Evolutionary conservation across 805 yeast genomes (phyloP), one percentile per base, ranked within the genome.

Genomic region (Candida michaelii): DNA sequence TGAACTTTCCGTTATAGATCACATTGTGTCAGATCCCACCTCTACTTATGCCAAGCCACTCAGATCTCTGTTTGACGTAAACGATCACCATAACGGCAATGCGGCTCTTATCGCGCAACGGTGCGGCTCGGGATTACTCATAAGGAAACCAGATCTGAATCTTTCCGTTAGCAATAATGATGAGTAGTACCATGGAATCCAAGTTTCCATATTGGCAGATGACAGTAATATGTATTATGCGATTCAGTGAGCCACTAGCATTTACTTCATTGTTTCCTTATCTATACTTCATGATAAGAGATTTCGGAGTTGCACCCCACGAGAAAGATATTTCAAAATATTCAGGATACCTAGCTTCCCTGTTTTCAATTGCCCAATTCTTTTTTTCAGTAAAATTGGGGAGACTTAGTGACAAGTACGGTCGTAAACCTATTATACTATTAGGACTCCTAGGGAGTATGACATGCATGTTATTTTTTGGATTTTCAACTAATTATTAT

Each of bases 261-360:
- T 81, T 80, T 62, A 77, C 85, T 3, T 78, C 84, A 4, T 56
- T 80, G 25, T 80, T 81, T 52, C 86, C 86, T 3, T 81, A 80
- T 51, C 71, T 80, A 29, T 81, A 76, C 56, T 81, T 77, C 60
- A 77, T 81, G 83, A 79, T 80, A 13, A 58, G 76, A 46, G 82
- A 77, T 46, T 80, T 80, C 54, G 71, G 71, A 3, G 59, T 78
- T 8, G 76, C 77, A 10, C 40, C 73, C 23, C 62, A 66, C 14
- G 77, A 76, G 36, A 69, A 75, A 13, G 75, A 75, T 40, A 77
- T 82, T 29, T 69, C 83, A 2, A 74, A 69, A 43, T 82, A 79
- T 55, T 76, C 84, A 8, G 86, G 87, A 5, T 79, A 79, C 52
- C 59, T 81, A 43, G 73, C 83, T 0, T 74, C 85, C 0, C 65